Evolutionary conservation across 2,329 filamentous ascomycete genomes (phyloP), one percentile per base, ranked within the genome.

Genomic region (Phaeoacremonium minimum): DNA sequence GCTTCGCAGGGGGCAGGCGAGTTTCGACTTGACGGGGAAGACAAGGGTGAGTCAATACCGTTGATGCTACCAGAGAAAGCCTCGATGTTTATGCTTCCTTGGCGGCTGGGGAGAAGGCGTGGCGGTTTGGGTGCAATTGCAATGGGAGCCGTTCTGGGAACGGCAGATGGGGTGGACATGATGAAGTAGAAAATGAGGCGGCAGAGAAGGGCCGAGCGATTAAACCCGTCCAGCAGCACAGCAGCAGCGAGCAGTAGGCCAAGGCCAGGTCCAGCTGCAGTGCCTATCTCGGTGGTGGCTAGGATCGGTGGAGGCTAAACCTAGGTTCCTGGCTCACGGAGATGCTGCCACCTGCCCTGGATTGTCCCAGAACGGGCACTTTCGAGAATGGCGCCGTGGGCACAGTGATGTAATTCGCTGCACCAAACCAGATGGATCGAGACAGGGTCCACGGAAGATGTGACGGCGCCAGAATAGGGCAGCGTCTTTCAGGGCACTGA

Each of bases 51-150:
- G 47, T 70, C 69, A 45, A 71, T 63, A 49, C 69, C 69, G 52
- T 67, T 70, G 53, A 71, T 64, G 51, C 69, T 73, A 47, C 65
- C 63, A 36, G 69, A 64, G 43, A 64, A 69, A 38, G 68, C 61
- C 46, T 77, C 70, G 47, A 70, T 61, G 48, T 64, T 64, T 51
- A 65, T 62, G 54, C 65, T 70, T 49, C 67, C 64, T 47, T 71
- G 71, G 44, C 65, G 68, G 52, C 52, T 66, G 47, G 60, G 59
- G 45, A 55, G 64, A 45, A 54, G 61, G 47, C 60, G 65, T 43
- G 70, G 65, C 43, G 73, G 74, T 56, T 80, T 79, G 47, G 77
- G 75, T 45, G 78, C 77, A 57, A 83, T 83, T 56, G 77, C 72
- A 56, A 83, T 82, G 49, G 78, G 78, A 55, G 75, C 75, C 62